A percentile compares a stretch with the other conserved stretches of the same genome.
Conservation (phyloP, 495 filamentous ascomycete genomes). For the Penicillium robsamsonii region DNA sequence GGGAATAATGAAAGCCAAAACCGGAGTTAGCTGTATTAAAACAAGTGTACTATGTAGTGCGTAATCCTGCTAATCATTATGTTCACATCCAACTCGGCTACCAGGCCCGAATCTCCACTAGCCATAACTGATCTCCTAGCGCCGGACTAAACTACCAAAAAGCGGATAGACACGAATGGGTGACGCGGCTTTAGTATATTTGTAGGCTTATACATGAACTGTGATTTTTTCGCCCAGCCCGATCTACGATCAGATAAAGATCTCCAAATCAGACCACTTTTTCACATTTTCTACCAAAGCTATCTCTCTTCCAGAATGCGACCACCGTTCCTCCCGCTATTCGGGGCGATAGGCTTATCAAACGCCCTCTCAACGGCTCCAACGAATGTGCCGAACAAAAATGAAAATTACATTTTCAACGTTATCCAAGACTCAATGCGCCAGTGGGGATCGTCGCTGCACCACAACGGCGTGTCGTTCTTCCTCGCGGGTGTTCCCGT, state of each 20-base stretch:
- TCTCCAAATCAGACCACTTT: background rate
- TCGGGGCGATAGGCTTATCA: slow-evolving; percentile 14
- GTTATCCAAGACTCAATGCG: slow-evolving; percentile 64
- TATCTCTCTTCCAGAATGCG: slow-evolving; percentile 12
- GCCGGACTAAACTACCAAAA: slow-evolving; percentile 5
- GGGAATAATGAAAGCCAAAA: too few species aligned
- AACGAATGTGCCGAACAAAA: slow-evolving; percentile 18
- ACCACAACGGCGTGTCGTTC: slow-evolving; percentile 69
- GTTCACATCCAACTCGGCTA: background rate
- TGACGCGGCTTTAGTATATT: slow-evolving; percentile 8
- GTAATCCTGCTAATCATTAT: too few species aligned
- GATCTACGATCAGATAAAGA: slow-evolving; percentile 3
- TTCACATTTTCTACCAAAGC: too few species aligned
- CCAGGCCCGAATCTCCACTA: background rate
- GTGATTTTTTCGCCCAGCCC: background rate
- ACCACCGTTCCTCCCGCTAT: slow-evolving; percentile 10
- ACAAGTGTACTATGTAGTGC: too few species aligned
- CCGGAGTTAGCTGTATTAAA: too few species aligned
- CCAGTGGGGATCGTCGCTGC: slow-evolving; percentile 65
- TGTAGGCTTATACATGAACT: background rate
- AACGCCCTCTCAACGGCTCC: background rate
- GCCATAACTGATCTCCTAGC: slow-evolving; percentile 9
- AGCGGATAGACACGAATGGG: background rate
- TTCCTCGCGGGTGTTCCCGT: slow-evolving; percentile 57
- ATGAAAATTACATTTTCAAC: slow-evolving; percentile 66